These are phyloP conservation scores for Metschnikowia lachancei DNA, from an alignment of 805 yeast genomes.

Conservation along the genomic window DNA sequence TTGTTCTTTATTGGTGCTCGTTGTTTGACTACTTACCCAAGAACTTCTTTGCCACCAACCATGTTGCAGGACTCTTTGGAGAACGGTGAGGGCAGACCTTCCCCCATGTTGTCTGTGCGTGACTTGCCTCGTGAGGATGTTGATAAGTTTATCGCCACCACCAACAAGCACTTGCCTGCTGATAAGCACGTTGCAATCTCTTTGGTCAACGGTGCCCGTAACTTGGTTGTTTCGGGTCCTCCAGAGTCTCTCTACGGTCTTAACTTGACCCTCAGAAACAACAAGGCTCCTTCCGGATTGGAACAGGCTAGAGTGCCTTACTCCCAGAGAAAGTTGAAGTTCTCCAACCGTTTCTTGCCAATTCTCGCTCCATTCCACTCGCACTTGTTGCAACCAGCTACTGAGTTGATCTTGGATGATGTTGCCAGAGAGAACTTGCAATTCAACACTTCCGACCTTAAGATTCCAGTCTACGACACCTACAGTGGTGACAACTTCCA, in stretches of 20 bases:
- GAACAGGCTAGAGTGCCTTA: constrained; percentile 94
- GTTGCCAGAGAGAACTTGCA: constrained; percentile 50
- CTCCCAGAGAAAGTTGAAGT: constrained; percentile 90
- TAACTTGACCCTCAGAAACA: constrained; percentile 85
- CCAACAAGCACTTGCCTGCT: constrained; percentile 89
- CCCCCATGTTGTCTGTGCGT: constrained; percentile 95
- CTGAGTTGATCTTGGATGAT: constrained; percentile 63
- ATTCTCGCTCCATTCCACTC: constrained; percentile 97
- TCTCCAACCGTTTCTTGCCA: constrained; percentile 91
- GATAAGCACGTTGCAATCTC: constrained; percentile 91
- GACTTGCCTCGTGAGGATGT: constrained; percentile 82
- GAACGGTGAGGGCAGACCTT: constrained; percentile 93
- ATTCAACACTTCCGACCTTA: constrained; percentile 53
- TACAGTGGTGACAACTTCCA: constrained; percentile 79
- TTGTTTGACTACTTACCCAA: constrained; percentile 85
- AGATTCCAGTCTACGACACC: constrained; percentile 90
- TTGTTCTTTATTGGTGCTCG: constrained; percentile 93
- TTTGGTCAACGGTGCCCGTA: constrained; percentile 91
- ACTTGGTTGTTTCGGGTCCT: constrained; percentile 94
- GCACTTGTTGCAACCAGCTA: constrained; percentile 73
- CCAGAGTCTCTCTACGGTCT: constrained; percentile 97
- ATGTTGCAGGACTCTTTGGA: constrained; percentile 88
- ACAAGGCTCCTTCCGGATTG: constrained; percentile 89
- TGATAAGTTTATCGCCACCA: constrained; percentile 71
- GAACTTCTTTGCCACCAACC: constrained; percentile 90